Evolutionary conservation across 176 grass and related monocot genomes (phyloP), one percentile per base, ranked within the genome.

Genomic region (Oryza brachyantha): DNA sequence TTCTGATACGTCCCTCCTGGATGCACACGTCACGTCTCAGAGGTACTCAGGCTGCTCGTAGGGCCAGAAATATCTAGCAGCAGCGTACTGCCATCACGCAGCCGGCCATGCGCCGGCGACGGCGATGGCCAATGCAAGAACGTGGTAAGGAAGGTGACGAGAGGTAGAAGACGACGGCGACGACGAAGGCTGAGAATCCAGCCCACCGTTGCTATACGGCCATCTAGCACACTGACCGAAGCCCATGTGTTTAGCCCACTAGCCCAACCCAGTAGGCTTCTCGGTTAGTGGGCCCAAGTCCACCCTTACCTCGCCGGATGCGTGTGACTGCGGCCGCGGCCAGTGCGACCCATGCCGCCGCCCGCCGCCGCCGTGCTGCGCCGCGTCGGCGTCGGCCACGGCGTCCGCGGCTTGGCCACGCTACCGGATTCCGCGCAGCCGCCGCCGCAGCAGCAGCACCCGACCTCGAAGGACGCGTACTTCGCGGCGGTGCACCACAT

Each of bases 401-500:
- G 41, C 29, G 4, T 57, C 57, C 69, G 65, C 58, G 29, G 59
- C 40, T 42, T 73, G 26, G 29, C 79, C 24, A 75, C 84, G 24
- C 29, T 78, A 10, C 68, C 81, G 3, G 62, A 72, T 36, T 29
- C 72, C 14, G 3, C 54, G 40, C 12, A 38, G 34, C 27, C 54
- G 40, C 12, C 29, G 34, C 27, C 45, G 68, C 73, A 38, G 27
- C 58, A 43, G 0, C 74, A 67, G n/a, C 87, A 82, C 68, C 85
- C 90, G 4, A 88, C 83, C 64, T 76, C 70, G 24, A 94, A 93
- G 40, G 92, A 98, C 74, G 96, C 92, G 54, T 94, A 98, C 85
- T 98, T 94, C 81, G 85, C 90, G 32, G 90, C 73, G 38, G 88
- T 94, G 79, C 85, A 92, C 74, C 92, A 94, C 85, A 85, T 98